Base-by-base conservation (phyloP, 805 yeast species). In the Lipomyces chichibuensis region DNA sequence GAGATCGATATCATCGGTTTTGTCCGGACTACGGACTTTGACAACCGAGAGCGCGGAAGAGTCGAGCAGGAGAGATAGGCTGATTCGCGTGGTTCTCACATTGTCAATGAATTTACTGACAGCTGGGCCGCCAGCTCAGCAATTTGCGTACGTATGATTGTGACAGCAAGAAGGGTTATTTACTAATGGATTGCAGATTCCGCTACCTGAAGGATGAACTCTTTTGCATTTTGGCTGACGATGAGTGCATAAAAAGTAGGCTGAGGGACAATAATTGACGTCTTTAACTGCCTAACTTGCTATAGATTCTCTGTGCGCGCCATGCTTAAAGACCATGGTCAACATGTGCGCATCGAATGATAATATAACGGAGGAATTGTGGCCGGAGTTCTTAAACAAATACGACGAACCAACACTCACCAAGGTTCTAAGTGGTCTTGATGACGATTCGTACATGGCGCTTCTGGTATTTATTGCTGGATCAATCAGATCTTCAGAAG, bases 281-380 rank as follows among this genome's bases (percentile, higher is more conserved):
- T 14, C 14, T 32, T 2, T 11, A 2, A 17, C 2, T 14, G 14
- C 8, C 39, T 56, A 25, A 56, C 13, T 13, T 20, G 23, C 7
- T n/a, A 32, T 39, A 43, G 43, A 32, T 46, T 9, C 57, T 35
- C 55, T 51, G 53, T 37, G 58, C 57, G 23, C 67, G 25, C 29
- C 37, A 27, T 59, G 65, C 57, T 58, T 57, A 17, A 27, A 56
- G n/a, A 59, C 54, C 2, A 46, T 67, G n/a, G 69, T 65, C 17
- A 67, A 67, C 49, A 35, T 67, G 32, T 53, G 60, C 37, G 70
- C 70, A 2, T 39, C 65, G 27, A 65, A 67, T 32, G 65, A 62
- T 13, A 25, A 20, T 9, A 9, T 61, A 3, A 60, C 55, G 52
- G 63, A 46, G 7, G 43, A 43, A n/a, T 49, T 66, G 20, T 59